A percentile compares a stretch with the other conserved stretches of the same genome.
Evolutionary conservation across 352 stramenopile genomes (phyloP).

Genomic region (Phytophthora ramorum): DNA sequence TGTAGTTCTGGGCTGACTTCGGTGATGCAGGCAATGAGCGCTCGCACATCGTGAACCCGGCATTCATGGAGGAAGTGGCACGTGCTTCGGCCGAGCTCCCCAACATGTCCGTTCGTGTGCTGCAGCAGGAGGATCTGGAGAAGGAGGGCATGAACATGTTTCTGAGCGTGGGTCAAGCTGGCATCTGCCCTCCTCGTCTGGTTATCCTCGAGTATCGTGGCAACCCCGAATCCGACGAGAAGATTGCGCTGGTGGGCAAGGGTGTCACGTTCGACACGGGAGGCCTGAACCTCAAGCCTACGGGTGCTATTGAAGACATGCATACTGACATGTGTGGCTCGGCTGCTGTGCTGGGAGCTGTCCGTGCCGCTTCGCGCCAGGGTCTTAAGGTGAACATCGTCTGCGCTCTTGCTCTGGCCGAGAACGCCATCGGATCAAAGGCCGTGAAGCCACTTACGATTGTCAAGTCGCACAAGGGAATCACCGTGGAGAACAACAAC

Average conservation of each 20-base stretch:
- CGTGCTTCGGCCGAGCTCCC: conserved; percentile 69
- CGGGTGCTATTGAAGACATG: conserved; percentile 92
- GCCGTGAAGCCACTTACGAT: conserved; percentile 89
- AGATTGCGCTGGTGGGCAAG: conserved; percentile 92
- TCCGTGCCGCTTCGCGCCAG: conserved; percentile 73
- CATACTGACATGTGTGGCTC: conserved; percentile 94
- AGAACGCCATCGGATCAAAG: conserved; percentile 90
- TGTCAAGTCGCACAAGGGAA: conserved; percentile 90
- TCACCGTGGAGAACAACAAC: conserved; percentile 94
- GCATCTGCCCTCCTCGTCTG: conserved; percentile 74
- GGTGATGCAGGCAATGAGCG: conserved; percentile 66
- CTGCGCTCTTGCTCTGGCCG: conserved; percentile 74
- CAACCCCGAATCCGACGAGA: conserved; percentile 67
- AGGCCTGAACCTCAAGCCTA: conserved; percentile 95
- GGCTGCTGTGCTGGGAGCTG: conserved; percentile 83
- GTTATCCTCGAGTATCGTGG: conserved; percentile 87
- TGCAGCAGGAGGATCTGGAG: conserved; percentile 81
- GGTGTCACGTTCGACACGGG: conserved; percentile 96
- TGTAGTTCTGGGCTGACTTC: background rate
- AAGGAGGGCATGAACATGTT: conserved; percentile 90
- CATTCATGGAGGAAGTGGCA: conserved; percentile 85
- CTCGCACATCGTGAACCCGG: conserved; percentile 76
- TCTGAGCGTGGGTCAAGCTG: conserved; percentile 79
- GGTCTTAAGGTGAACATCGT: conserved; percentile 86
- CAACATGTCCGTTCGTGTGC: conserved; percentile 81